Evolutionary conservation across 1,139 yeast genomes (phyloP).

Genomic region (Candida sp.): DNA sequence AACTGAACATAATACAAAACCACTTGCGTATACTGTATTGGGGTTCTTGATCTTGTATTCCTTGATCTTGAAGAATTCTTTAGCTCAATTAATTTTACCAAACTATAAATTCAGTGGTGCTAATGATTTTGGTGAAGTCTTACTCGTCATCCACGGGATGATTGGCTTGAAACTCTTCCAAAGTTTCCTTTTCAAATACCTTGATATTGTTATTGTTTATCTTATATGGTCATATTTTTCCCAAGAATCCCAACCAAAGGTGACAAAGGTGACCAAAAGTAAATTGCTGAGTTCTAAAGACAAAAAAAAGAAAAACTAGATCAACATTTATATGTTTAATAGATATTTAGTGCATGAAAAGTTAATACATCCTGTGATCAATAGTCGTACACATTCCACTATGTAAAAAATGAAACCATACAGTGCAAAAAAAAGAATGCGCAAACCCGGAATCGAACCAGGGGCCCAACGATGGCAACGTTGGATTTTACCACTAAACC

Average conservation of each 20-base stretch:
- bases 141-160: constrained; percentile 7
- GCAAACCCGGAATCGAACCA: constrained; percentile 4
- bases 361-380: too few species aligned
- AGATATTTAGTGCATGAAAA: too few species aligned
- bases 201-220: constrained; percentile 10
- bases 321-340: neutral
- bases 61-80: neutral
- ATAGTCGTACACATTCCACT: too few species aligned
- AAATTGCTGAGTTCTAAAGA: neutral
- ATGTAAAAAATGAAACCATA: too few species aligned
- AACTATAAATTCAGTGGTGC: constrained; percentile 6
- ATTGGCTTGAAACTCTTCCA: constrained; percentile 7
- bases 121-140: constrained; percentile 11
- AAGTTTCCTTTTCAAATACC: constrained; percentile 4
- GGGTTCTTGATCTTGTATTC: constrained; percentile 8
- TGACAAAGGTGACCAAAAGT: constrained; percentile 1
- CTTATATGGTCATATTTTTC: constrained; percentile 8
- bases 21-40: constrained; percentile 4
- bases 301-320: neutral
- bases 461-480: constrained; percentile 4
- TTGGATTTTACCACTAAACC: constrained; percentile 4
- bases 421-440: constrained; percentile 1
- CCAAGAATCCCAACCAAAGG: neutral
- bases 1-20: constrained; percentile 4
- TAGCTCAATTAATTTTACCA: constrained; percentile 2